Percentiles rank a stretch among this genome's conserved stretches.
phyloP scores from a whole-genome alignment of 2,329 filamentous ascomycete species.

The Xylaria sp. region DNA sequence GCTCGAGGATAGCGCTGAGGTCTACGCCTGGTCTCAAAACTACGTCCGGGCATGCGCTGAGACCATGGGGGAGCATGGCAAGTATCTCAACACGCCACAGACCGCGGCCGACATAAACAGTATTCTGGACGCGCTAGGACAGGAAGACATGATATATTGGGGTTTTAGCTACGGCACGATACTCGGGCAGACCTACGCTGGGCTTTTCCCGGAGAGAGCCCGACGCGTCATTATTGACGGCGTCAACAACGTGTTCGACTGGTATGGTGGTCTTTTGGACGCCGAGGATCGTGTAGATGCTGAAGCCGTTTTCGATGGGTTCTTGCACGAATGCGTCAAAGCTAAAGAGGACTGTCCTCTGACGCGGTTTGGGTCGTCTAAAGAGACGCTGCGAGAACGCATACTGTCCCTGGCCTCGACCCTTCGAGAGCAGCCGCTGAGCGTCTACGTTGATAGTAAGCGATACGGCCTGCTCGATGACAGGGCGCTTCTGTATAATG shows the following conservation, averaged over 20 bases:
- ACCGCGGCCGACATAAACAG: constrained; percentile 63
- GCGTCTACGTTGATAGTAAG: constrained; percentile 56
- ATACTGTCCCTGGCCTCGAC: constrained; percentile 50
- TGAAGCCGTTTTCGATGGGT: constrained; percentile 55
- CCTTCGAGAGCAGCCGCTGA: constrained; percentile 54
- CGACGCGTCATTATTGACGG: constrained; percentile 53
- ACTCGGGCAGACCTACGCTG: constrained; percentile 55
- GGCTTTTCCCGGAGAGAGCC: constrained; percentile 52
- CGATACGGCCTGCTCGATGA: constrained; percentile 55
- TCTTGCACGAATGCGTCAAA: constrained; percentile 59
- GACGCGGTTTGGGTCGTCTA: constrained; percentile 51
- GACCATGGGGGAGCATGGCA: constrained; percentile 57
- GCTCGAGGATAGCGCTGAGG: constrained; percentile 51
- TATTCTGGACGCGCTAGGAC: constrained; percentile 58
- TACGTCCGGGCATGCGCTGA: constrained; percentile 56
- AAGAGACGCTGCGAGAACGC: constrained; percentile 50
- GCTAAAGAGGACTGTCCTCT: constrained; percentile 61
- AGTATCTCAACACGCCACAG: constrained; percentile 61
- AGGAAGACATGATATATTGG: constrained; percentile 54
- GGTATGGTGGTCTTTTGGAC: constrained; percentile 56
- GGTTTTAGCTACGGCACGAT: constrained; percentile 56
- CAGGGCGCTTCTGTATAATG: constrained; percentile 51
- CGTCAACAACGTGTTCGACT: constrained; percentile 51
- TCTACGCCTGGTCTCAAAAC: constrained; percentile 57
- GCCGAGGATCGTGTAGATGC: constrained; percentile 56